Base-by-base conservation (phyloP, 2,329 filamentous ascomycete genomes). In the Hymenotorrendiella dingleyae region DNA sequence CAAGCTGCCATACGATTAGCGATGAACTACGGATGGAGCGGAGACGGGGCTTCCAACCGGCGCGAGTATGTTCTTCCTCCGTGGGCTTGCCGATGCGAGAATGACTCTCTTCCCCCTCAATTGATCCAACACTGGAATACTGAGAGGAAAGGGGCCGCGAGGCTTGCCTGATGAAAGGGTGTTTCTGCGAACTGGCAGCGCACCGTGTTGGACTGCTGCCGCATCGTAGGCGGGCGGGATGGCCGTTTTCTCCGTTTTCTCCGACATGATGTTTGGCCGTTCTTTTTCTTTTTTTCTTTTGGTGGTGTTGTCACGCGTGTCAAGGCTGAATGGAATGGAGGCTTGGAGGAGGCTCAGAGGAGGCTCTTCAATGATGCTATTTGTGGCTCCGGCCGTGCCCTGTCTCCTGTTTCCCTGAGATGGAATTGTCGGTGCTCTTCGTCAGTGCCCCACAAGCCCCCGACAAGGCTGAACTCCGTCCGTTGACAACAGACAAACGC, bases 41-140 rank as follows among this genome's bases (percentile, higher is more conserved):
- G 14, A 32, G 9, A 37, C 34, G 27, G 16, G 40, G 10, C 16
- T 17, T 54, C 58, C 30, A 64, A 84, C 80, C 66, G 84, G 82
- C 37, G 78, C 78, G 30, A 98, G 78, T 8, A 98, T 78, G 50
- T 86, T 82, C 64, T 82, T 85, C 41, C 93, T 77, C 33, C 93
- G 76, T 0, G 93, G 93, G 1, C 90, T 96, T 16, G 85, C 80
- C 2, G 90, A 96, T 40, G 93, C 93, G 21, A 98, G 82, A 54
- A 98, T 86, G 5, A 95, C 80, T 51, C 91, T 76, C 64, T 86
- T 87, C 42, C 76, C 76, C 58, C 84, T 81, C 51, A 98, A 77
- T 57, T 82, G 72, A 56, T 77, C 78, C 46, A 98, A 70, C 43
- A 89, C 82, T 12, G 91, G 90, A 14, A 97, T 74, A 48, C 87